phyloP scores from a whole-genome alignment of 805 yeast species.

The Naumovozyma baii region DNA sequence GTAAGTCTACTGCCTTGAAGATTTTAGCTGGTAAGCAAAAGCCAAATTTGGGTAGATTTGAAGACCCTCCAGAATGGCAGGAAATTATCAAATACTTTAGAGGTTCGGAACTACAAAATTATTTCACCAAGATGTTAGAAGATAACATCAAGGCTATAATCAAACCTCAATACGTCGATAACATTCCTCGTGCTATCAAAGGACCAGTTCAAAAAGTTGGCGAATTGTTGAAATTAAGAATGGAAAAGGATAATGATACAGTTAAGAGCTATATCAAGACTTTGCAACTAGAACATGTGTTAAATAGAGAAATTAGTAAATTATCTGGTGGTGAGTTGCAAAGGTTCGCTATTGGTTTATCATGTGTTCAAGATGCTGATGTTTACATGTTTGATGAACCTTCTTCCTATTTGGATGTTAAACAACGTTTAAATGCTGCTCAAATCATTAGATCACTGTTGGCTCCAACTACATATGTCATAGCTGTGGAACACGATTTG shows the following conservation, averaged over 20 bases:
- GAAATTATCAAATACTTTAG: conserved; percentile 85
- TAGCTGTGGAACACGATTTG: conserved; percentile 97
- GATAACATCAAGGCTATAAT: conserved; percentile 93
- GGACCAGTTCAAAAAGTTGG: conserved; percentile 84
- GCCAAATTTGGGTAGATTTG: conserved; percentile 90
- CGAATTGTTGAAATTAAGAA: conserved; percentile 64
- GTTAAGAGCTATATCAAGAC: conserved; percentile 57
- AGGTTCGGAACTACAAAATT: conserved; percentile 95
- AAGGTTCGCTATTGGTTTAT: conserved; percentile 95
- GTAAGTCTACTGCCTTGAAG: conserved; percentile 94
- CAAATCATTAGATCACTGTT: conserved; percentile 81
- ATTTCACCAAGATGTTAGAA: conserved; percentile 86
- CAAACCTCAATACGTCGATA: conserved; percentile 98
- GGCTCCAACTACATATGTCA: conserved; percentile 69
- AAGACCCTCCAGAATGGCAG: conserved; percentile 96
- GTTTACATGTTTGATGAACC: conserved; percentile 99
- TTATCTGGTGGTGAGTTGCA: conserved; percentile 98
- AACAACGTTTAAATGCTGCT: conserved; percentile 97
- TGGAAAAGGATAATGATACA: conserved; percentile 54
- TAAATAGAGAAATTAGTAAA: conserved; percentile 80
- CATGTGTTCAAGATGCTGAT: conserved; percentile 88
- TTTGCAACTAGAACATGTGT: conserved; percentile 65
- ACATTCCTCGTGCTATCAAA: conserved; percentile 91
- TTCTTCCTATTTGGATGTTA: conserved; percentile 94
- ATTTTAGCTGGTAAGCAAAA: conserved; percentile 95